These are phyloP conservation scores for Sporobolomyces pararoseus DNA, from an alignment of 768 basidiomycete genomes.

Conservation along the genomic window DNA sequence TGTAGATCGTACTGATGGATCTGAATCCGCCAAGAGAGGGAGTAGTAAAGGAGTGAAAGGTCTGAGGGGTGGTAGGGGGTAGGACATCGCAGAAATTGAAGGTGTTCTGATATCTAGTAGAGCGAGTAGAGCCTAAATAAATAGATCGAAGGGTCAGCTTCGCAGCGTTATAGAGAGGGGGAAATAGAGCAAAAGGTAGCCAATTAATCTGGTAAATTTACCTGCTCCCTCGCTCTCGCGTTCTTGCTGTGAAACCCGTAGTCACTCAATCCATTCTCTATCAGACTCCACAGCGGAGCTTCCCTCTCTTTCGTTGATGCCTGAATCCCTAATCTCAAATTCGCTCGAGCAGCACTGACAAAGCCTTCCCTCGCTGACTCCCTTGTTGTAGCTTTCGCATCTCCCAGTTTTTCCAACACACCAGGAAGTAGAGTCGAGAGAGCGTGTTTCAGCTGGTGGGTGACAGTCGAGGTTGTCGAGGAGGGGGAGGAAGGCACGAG, in stretches of 20 bases:
- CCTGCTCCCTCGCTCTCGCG: slow-evolving; percentile 82
- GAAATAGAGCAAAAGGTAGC: neutral
- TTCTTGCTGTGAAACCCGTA: slow-evolving; percentile 72
- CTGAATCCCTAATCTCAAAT: slow-evolving; percentile 58
- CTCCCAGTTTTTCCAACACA: slow-evolving; percentile 71
- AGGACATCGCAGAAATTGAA: neutral
- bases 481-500: slow-evolving; percentile 55
- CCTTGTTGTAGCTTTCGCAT: slow-evolving; percentile 65
- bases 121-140: slow-evolving; percentile 38
- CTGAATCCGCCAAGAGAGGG: slow-evolving; percentile 81
- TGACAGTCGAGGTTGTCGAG: no score
- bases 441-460: slow-evolving; percentile 67
- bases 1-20: slow-evolving; percentile 81
- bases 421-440: slow-evolving; percentile 64
- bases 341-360: slow-evolving; percentile 68
- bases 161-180: neutral
- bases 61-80: slow-evolving; percentile 58
- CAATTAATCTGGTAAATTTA: slow-evolving; percentile 45
- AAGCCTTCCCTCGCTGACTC: slow-evolving; percentile 71
- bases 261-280: slow-evolving; percentile 70
- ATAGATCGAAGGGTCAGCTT: no score
- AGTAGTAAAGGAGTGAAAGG: slow-evolving; percentile 76
- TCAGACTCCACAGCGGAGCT: slow-evolving; percentile 51
- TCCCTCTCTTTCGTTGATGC: slow-evolving; percentile 3
- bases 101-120: slow-evolving; percentile 23